phyloP scores from a whole-genome alignment of 2,329 filamentous ascomycete species.

The Grosmannia serpens region DNA sequence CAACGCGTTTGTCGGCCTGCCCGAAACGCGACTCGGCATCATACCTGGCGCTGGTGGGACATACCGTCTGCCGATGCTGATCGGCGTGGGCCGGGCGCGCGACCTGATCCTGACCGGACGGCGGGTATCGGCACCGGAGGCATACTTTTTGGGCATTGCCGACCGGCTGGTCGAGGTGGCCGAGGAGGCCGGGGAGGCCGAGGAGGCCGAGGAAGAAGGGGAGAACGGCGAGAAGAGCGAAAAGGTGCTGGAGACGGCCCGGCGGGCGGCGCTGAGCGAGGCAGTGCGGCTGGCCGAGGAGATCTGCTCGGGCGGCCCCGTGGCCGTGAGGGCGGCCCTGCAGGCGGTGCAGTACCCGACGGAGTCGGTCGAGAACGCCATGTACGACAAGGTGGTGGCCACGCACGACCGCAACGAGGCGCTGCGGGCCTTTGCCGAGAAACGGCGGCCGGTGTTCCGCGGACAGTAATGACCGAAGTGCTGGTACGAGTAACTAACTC shows the following conservation, averaged over 20 bases:
- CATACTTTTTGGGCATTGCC: slow-evolving; percentile 82
- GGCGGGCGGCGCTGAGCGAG: slow-evolving; percentile 59
- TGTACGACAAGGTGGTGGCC: slow-evolving; percentile 72
- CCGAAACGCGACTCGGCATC: slow-evolving; percentile 87
- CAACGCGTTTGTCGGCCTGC: slow-evolving; percentile 67
- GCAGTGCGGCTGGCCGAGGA: slow-evolving; percentile 68
- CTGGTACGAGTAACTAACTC: no score
- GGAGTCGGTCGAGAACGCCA: slow-evolving; percentile 72
- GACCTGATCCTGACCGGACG: slow-evolving; percentile 86
- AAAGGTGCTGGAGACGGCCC: slow-evolving; percentile 43
- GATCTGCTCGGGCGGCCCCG: slow-evolving; percentile 72
- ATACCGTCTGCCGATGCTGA: slow-evolving; percentile 69
- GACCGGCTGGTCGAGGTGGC: slow-evolving; percentile 77
- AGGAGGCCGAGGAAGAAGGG: slow-evolving; percentile 20
- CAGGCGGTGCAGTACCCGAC: slow-evolving; percentile 62
- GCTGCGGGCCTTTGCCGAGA: slow-evolving; percentile 65
- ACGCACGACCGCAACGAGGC: slow-evolving; percentile 87
- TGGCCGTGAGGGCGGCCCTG: slow-evolving; percentile 70
- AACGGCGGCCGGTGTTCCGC: slow-evolving; percentile 48
- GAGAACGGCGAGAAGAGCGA: slow-evolving; percentile 25
- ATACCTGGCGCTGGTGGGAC: slow-evolving; percentile 92
- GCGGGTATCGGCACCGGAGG: slow-evolving; percentile 71
- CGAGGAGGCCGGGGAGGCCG: slow-evolving; percentile 11
- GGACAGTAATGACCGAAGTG: slow-evolving; percentile 27
- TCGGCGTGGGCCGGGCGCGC: slow-evolving; percentile 71